Conservation (phyloP, 2,329 filamentous ascomycete genomes). For the Tolypocladium nubicola region DNA sequence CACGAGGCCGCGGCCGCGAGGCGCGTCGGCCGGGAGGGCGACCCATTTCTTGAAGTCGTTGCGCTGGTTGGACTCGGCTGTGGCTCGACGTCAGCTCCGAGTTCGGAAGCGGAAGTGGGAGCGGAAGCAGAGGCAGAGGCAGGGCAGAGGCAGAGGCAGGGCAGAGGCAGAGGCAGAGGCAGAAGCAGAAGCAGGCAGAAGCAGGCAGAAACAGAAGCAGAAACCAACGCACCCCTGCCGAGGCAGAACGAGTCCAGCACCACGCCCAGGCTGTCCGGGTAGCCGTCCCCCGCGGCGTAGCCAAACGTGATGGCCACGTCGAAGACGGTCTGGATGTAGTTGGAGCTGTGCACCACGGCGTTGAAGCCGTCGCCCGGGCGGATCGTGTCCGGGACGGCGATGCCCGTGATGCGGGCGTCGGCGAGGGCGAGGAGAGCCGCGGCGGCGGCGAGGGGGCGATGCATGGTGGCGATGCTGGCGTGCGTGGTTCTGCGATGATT, state of each 20-base stretch:
- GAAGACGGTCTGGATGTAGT: constrained; percentile 32
- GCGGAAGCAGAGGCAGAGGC: no score
- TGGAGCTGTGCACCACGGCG: constrained; percentile 25
- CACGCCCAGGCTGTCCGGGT: constrained; percentile 16
- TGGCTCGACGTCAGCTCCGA: background rate
- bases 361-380: constrained; percentile 24
- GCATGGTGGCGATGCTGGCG: constrained; percentile 6
- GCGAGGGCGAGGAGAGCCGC: constrained; percentile 13
- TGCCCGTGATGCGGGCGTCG: constrained; percentile 30
- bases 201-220: no score
- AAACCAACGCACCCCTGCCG: constrained; percentile 14
- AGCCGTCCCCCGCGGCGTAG: constrained; percentile 14
- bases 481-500: no score
- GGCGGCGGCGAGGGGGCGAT: constrained; percentile 10
- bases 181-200: no score
- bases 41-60: constrained; percentile 14
- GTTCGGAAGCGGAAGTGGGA: no score
- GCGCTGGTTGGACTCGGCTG: constrained; percentile 14
- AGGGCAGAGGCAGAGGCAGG: no score
- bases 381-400: constrained; percentile 29
- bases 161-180: no score
- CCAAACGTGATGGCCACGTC: constrained; percentile 35
- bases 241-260: constrained; percentile 22
- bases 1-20: constrained; percentile 12
- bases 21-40: constrained; percentile 11